Evolutionary conservation across 164 flowering plant species (phyloP).

Genomic region (Hamamelis virginiana): DNA sequence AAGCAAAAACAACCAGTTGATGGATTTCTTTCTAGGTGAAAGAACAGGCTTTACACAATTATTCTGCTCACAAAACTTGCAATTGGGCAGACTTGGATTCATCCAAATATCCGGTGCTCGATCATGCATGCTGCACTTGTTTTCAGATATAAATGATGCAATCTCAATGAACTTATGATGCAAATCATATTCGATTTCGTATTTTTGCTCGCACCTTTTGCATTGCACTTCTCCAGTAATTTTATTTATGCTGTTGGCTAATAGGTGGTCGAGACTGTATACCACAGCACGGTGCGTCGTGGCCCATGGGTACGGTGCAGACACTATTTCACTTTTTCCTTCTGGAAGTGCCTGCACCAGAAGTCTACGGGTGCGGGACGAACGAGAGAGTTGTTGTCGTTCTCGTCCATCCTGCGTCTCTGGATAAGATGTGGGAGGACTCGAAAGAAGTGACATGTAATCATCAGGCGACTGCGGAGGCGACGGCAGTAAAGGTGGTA

Average conservation of each 20-base stretch:
- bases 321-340: constrained; percentile 7
- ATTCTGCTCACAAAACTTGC: constrained; percentile 15
- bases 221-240: constrained; percentile 18
- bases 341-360: background rate
- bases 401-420: too few relatives aligned
- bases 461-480: too few relatives aligned
- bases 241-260: background rate
- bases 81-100: constrained; percentile 10
- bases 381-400: too few relatives aligned
- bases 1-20: constrained; percentile 55
- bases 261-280: background rate
- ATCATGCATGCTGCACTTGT: constrained; percentile 16
- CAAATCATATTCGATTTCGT: constrained; percentile 14
- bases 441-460: too few relatives aligned
- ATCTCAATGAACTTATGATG: constrained; percentile 12
- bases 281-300: constrained; percentile 12
- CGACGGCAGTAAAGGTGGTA: too few relatives aligned
- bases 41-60: constrained; percentile 20
- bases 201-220: constrained; percentile 11
- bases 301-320: constrained; percentile 18
- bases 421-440: too few relatives aligned
- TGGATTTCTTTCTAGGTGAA: constrained; percentile 8
- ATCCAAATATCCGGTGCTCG: constrained; percentile 21
- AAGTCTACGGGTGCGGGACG: background rate
- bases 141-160: background rate